phyloP scores from a whole-genome alignment of 305 asterid genomes.

The Fraxinus sp. region DNA sequence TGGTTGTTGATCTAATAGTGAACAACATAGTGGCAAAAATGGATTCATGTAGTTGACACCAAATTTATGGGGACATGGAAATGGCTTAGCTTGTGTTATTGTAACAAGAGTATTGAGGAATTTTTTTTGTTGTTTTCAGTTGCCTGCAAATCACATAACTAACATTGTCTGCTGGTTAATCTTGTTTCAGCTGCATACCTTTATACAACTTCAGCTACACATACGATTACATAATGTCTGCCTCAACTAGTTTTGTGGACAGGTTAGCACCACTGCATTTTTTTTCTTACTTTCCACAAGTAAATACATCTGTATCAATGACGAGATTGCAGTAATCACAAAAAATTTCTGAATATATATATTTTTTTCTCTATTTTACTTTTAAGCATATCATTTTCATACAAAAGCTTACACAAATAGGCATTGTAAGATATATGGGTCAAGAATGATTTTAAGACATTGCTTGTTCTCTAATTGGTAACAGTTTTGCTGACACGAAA shows the following conservation, averaged over 20 bases:
- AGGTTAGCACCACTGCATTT: conserved; percentile 47
- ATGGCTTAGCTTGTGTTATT: background rate
- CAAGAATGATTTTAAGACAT: background rate
- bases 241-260: conserved; percentile 88
- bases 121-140: background rate
- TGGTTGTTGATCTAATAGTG: background rate
- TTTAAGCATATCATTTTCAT: background rate
- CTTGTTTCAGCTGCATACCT: conserved; percentile 83
- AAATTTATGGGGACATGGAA: background rate
- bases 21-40: background rate
- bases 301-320: conserved; percentile 14
- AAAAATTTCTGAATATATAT: background rate
- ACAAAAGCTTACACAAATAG: background rate
- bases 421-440: background rate
- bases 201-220: conserved; percentile 89
- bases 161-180: conserved; percentile 25
- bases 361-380: background rate
- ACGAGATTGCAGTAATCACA: background rate
- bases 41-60: background rate
- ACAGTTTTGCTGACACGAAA: conserved; percentile 89
- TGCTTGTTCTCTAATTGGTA: conserved; percentile 23
- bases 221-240: conserved; percentile 81
- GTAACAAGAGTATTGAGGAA: background rate
- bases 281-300: background rate
- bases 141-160: conserved; percentile 16